Evolutionary conservation across 78 protist genomes (phyloP).

Genomic region (slime mould (Dictyostelium discoideum)): dicty_2.7 NC_007088.5:4250501-4251000

Average conservation of each 20-base stretch:
- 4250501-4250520: background rate
- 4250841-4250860: background rate
- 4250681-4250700: background rate
- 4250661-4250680: background rate
- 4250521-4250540: background rate
- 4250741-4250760: background rate
- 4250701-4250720: background rate
- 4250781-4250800: background rate
- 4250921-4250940: background rate
- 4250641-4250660: conserved; percentile 39
- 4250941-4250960: no score
- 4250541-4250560: background rate
- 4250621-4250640: conserved; percentile 38
- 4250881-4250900: background rate
- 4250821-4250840: background rate
- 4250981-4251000: background rate
- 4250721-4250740: background rate
- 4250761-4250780: background rate
- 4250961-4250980: background rate
- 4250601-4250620: conserved; percentile 40
- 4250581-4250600: background rate
- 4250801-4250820: background rate
- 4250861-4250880: background rate
- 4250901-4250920: background rate
- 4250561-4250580: background rate